Evolutionary conservation across 148 eudicot species (phyloP).

Genomic region (Chenopodium quinoa): DNA sequence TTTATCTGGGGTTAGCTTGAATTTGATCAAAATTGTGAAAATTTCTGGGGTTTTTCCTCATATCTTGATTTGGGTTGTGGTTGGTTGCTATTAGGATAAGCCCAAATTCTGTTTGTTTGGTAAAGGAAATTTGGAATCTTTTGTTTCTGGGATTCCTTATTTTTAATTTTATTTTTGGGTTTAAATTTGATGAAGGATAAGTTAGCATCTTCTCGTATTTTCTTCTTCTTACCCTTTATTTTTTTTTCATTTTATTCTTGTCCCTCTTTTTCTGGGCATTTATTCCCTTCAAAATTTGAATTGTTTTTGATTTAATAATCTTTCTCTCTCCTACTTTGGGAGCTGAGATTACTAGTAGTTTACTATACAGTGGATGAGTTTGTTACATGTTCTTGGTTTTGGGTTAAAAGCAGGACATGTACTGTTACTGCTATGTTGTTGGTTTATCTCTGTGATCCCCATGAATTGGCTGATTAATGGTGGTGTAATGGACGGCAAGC

Average conservation of each 20-base stretch:
- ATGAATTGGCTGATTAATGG: constrained; percentile 66
- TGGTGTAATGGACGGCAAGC: constrained; percentile 55
- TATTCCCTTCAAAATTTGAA: constrained; percentile 21
- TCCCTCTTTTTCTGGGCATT: neutral
- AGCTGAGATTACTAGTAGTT: neutral
- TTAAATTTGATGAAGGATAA: constrained; percentile 15
- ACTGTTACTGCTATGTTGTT: constrained; percentile 63
- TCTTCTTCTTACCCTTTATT: neutral
- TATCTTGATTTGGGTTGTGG: constrained; percentile 41
- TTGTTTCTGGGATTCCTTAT: constrained; percentile 33
- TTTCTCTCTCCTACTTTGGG: neutral
- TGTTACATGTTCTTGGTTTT: constrained; percentile 61
- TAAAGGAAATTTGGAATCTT: constrained; percentile 42
- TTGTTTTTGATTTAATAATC: neutral
- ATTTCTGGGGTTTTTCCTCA: constrained; percentile 11
- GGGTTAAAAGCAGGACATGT: constrained; percentile 71
- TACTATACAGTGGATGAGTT: constrained; percentile 60
- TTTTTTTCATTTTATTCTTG: neutral
- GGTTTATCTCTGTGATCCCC: constrained; percentile 63
- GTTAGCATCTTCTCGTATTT: constrained; percentile 27
- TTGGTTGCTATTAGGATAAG: constrained; percentile 32
- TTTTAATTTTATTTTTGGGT: constrained; percentile 17
- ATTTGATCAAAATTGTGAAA: constrained; percentile 12
- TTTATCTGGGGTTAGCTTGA: constrained; percentile 16
- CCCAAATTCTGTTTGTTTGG: constrained; percentile 36